Percentiles rank a stretch among this genome's conserved stretches.
phyloP scores from a whole-genome alignment of 345 rosid species.

The Jatropha curcas region DNA sequence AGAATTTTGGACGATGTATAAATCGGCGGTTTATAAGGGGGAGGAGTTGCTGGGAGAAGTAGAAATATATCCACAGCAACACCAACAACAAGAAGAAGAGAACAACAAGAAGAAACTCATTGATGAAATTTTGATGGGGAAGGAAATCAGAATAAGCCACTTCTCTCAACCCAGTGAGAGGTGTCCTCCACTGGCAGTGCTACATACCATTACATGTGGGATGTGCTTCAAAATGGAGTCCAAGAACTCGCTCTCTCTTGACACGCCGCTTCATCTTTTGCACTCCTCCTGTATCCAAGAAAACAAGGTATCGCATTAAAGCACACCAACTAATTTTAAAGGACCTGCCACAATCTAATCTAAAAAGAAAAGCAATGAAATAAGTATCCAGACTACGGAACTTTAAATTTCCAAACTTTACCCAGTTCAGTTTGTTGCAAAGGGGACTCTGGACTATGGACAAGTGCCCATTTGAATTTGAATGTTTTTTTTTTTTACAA shows the following conservation, averaged over 20 bases:
- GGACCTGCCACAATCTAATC: slow-evolving; percentile 12
- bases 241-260: slow-evolving; percentile 40
- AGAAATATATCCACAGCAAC: slow-evolving; percentile 59
- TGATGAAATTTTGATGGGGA: slow-evolving; percentile 46
- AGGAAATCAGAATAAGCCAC: slow-evolving; percentile 64
- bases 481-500: slow-evolving; percentile 15
- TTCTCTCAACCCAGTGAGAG: slow-evolving; percentile 87
- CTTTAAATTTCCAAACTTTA: slow-evolving; percentile 1
- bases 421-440: slow-evolving; percentile 24
- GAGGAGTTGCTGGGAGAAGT: slow-evolving; percentile 76
- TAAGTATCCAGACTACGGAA: neutral
- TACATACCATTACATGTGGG: slow-evolving; percentile 72
- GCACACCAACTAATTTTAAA: slow-evolving; percentile 5
- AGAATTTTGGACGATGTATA: slow-evolving; percentile 43
- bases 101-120: slow-evolving; percentile 42
- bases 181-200: slow-evolving; percentile 92
- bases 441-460: slow-evolving; percentile 40
- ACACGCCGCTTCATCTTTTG: slow-evolving; percentile 65
- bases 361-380: neutral
- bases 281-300: slow-evolving; percentile 78
- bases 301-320: slow-evolving; percentile 76
- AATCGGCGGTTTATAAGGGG: slow-evolving; percentile 65
- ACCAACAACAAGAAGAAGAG: slow-evolving; percentile 28
- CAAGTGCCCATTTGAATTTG: slow-evolving; percentile 21
- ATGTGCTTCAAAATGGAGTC: slow-evolving; percentile 94